Conservation (phyloP, 257 asterid species). For the Ligustrum vulgare region DNA sequence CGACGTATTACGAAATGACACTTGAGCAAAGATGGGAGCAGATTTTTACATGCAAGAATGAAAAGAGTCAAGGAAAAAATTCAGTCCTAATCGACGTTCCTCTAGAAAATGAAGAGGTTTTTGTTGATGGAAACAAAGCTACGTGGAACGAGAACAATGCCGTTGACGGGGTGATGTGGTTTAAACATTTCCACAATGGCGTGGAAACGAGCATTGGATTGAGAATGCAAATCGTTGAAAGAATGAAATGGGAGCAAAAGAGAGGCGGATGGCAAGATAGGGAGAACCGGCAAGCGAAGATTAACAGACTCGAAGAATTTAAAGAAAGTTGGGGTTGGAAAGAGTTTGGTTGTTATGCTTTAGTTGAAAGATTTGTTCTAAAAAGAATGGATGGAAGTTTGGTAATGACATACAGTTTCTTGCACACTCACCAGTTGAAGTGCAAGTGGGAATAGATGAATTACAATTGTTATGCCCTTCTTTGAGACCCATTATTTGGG, state of each 20-base stretch:
- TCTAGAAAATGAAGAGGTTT: constrained; percentile 37
- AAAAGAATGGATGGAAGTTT: constrained; percentile 56
- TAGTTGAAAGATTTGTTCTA: constrained; percentile 63
- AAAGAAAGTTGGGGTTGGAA: constrained; percentile 30
- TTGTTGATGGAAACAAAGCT: constrained; percentile 29
- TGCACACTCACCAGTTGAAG: constrained; percentile 45
- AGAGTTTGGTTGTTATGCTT: constrained; percentile 47
- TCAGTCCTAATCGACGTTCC: constrained; percentile 38
- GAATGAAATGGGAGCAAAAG: constrained; percentile 64
- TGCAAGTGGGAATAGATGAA: constrained; percentile 42
- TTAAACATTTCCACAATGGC: constrained; percentile 16
- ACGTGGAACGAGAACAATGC: constrained; percentile 22
- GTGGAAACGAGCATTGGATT: constrained; percentile 38
- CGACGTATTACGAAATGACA: constrained; percentile 52
- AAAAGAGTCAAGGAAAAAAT: not conserved
- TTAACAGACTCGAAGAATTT: constrained; percentile 33
- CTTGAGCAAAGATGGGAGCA: constrained; percentile 65
- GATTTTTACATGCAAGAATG: constrained; percentile 33
- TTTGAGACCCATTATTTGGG: too few species aligned
- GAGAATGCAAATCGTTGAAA: constrained; percentile 48
- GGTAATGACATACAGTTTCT: constrained; percentile 43
- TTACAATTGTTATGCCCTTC: too few species aligned
- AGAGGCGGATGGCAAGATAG: constrained; percentile 45
- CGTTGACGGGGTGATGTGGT: constrained; percentile 46
- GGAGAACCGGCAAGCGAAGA: constrained; percentile 28